A percentile compares a stretch with the other conserved stretches of the same genome.
Evolutionary conservation across 306 rosid species (phyloP).

Genomic region (Biancaea sappan): DNA sequence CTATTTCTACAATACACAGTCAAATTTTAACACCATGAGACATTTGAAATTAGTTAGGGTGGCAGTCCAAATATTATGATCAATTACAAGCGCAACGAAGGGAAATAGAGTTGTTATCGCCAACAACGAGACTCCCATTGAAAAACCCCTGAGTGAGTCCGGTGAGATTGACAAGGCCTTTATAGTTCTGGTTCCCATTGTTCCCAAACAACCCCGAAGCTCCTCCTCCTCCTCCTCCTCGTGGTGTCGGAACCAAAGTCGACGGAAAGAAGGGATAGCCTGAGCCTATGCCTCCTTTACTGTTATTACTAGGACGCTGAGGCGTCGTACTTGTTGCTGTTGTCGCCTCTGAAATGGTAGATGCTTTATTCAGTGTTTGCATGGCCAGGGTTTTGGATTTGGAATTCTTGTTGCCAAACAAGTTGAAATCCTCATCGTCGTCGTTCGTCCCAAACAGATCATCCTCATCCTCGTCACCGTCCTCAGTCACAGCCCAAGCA

Average conservation of each 20-base stretch:
- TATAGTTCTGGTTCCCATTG: neutral
- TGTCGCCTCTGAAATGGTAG: neutral
- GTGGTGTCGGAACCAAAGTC: neutral
- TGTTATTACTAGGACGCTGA: too few relatives aligned
- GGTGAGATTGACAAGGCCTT: neutral
- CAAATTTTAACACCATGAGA: too few relatives aligned
- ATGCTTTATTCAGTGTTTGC: neutral
- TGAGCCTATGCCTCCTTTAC: neutral
- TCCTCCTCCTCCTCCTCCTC: too few relatives aligned
- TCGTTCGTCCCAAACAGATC: neutral
- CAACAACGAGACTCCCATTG: neutral
- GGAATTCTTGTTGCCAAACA: neutral
- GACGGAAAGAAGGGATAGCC: neutral
- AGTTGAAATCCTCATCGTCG: constrained; percentile 8
- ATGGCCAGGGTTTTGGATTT: neutral
- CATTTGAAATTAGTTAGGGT: too few relatives aligned
- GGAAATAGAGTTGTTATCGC: neutral
- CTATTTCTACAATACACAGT: too few relatives aligned
- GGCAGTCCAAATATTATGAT: too few relatives aligned
- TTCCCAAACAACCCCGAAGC: neutral
- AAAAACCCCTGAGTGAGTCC: neutral
- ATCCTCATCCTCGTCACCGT: neutral
- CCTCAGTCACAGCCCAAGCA: neutral
- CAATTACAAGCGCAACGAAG: too few relatives aligned
- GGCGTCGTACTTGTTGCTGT: neutral